Evolutionary conservation across 2,329 filamentous ascomycete genomes (phyloP), one percentile per base, ranked within the genome.

Genomic region (Dothidotthia symphoricarpi): DNA sequence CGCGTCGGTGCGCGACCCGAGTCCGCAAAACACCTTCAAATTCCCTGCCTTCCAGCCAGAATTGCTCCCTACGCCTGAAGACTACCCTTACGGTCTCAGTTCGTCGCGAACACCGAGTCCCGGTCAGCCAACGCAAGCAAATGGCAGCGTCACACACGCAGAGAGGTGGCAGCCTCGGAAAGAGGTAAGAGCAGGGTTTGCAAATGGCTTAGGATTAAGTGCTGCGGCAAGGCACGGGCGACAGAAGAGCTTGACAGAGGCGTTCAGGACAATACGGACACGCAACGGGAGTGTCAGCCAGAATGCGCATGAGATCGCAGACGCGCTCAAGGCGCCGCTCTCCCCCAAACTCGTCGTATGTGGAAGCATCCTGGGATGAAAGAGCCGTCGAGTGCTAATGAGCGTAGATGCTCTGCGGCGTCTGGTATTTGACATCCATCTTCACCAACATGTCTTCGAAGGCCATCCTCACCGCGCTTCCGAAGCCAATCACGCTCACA

Each of bases 381-480:
- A 9, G 11, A 17, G 28, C 61, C 39, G 28, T 39, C 34, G 17
- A 43, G 32, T 53, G 51, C 59, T 64, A 47, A 64, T 38, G 5
- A 16, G 28, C 22, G 31, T 68, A 96, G 91, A 69, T 78, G 34
- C 82, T 96, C 32, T 97, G 91, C 69, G 72, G 90, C 41, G 71
- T 91, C 61, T 97, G 93, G 93, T 98, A 97, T 73, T 79, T 86
- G 65, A 95, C 90, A 16, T 97, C 91, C 28, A 93, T 94, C 47
- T 74, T 97, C 54, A 96, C 93, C 46, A 98, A 97, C 66, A 96
- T 93, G 2, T 97, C 93, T 16, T 96, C 93, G 35, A 98, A 98
- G 71, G 87, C 91, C 13, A 98, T 98, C 60, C 76, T 97, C 45
- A 96, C 88, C 53, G 86, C 88, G 28, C 88, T 96, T 51, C 82